Percentiles rank a stretch among this genome's conserved stretches.
Evolutionary conservation across 2,329 filamentous ascomycete species (phyloP).

Genomic region (Fusarium falciforme): DNA sequence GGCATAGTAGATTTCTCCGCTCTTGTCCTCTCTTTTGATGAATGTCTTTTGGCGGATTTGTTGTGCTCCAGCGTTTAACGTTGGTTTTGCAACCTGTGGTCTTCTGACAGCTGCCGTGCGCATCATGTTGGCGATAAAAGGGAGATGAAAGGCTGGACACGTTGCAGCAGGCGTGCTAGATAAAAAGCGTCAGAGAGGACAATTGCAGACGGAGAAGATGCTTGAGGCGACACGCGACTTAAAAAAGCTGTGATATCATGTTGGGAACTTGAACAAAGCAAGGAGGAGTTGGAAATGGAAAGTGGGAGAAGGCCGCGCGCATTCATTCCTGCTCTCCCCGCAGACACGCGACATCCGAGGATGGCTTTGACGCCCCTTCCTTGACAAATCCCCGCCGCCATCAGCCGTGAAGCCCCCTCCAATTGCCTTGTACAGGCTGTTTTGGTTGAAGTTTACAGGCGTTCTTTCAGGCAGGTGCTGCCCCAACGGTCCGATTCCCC

Average conservation of each 20-base stretch:
- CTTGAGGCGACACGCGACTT: background rate
- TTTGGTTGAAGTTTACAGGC: constrained; percentile 19
- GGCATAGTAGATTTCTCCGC: constrained; percentile 44
- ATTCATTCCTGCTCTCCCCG: constrained; percentile 28
- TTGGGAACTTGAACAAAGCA: background rate
- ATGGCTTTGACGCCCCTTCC: constrained; percentile 14
- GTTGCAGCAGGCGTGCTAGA: background rate
- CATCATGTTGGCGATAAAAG: constrained; percentile 31
- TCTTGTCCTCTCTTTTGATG: constrained; percentile 33
- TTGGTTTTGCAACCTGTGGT: constrained; percentile 1
- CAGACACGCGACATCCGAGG: constrained; percentile 23
- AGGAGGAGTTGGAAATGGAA: background rate
- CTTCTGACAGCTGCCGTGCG: constrained; percentile 9
- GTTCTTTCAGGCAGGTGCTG: constrained; percentile 19
- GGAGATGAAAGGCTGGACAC: background rate
- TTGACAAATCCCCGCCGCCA: background rate
- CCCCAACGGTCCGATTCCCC: constrained; percentile 10
- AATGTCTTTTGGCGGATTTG: constrained; percentile 41
- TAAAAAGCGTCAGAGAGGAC: background rate
- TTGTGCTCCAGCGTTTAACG: background rate
- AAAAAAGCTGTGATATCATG: background rate
- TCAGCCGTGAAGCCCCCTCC: background rate
- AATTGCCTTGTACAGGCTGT: background rate
- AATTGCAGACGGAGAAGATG: background rate
- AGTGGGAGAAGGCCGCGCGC: constrained; percentile 3